A percentile compares a stretch with the other conserved stretches of the same genome.
Evolutionary conservation across 176 grass and related monocot species (phyloP).

Genomic region (Oropetium thomaeum): DNA sequence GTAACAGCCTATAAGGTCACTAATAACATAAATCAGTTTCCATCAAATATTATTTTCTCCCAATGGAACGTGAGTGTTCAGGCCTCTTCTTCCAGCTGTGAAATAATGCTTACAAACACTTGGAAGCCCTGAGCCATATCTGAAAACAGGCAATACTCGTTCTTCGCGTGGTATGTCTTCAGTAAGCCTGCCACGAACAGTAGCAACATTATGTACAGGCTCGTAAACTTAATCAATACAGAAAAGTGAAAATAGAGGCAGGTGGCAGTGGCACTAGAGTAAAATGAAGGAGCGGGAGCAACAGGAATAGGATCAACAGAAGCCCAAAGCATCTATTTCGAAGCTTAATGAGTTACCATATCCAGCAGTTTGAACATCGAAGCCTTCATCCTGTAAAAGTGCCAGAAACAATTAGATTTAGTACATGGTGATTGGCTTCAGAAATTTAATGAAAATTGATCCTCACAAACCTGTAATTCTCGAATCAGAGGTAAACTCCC

Average conservation of each 20-base stretch:
- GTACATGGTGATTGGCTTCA: slow-evolving; percentile 8
- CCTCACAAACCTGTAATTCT: slow-evolving; percentile 72
- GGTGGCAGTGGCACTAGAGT: background rate
- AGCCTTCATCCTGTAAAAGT: slow-evolving; percentile 81
- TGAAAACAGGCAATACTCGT: slow-evolving; percentile 89
- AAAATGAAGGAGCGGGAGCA: background rate
- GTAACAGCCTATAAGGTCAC: no score
- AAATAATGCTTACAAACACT: slow-evolving; percentile 93
- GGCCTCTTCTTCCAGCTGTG: slow-evolving; percentile 34
- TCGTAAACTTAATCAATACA: background rate
- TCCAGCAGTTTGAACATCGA: slow-evolving; percentile 94
- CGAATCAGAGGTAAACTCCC: slow-evolving; percentile 89
- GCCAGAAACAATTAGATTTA: slow-evolving; percentile 31
- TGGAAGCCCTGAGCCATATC: slow-evolving; percentile 87
- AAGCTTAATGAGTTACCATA: slow-evolving; percentile 54
- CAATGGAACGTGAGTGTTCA: no score
- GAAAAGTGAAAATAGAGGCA: background rate
- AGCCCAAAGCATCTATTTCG: background rate
- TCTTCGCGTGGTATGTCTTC: slow-evolving; percentile 86
- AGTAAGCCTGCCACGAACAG: slow-evolving; percentile 55
- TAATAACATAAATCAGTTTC: no score
- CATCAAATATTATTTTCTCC: no score
- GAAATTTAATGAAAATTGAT: background rate
- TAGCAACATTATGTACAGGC: background rate
- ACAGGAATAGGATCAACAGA: background rate